phyloP scores from a whole-genome alignment of 768 basidiomycete species.

The Boletus speciosus region DNA sequence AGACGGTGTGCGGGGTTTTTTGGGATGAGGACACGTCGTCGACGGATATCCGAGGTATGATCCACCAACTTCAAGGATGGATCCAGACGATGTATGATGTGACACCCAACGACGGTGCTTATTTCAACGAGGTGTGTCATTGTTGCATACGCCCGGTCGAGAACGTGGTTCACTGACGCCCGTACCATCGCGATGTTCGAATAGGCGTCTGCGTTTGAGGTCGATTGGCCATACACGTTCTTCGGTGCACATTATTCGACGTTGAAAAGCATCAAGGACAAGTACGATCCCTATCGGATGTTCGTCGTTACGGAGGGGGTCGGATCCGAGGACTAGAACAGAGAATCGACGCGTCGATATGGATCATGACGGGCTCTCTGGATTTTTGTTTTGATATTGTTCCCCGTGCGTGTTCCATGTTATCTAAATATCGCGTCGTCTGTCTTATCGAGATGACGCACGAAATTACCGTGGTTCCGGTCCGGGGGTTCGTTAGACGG shows the following conservation, averaged over 20 bases:
- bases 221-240: slow-evolving; percentile 41
- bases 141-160: not conserved
- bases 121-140: slow-evolving; percentile 44
- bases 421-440: not conserved
- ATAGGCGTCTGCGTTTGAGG: slow-evolving; percentile 44
- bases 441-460: not conserved
- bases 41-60: slow-evolving; percentile 8
- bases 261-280: slow-evolving; percentile 41
- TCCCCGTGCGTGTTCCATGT: not conserved
- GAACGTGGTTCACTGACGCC: not conserved
- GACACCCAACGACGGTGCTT: slow-evolving; percentile 36
- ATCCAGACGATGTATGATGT: slow-evolving; percentile 23
- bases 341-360: slow-evolving; percentile 20
- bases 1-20: not conserved
- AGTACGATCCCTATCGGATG: slow-evolving; percentile 42
- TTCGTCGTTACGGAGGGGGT: slow-evolving; percentile 48
- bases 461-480: not conserved
- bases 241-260: slow-evolving; percentile 43
- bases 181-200: not conserved
- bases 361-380: not conserved
- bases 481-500: not conserved
- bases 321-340: slow-evolving; percentile 50
- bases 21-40: slow-evolving; percentile 21
- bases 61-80: slow-evolving; percentile 6
- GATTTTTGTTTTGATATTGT: too few species aligned